Conservation (phyloP, 257 asterid species). For the Solanum etuberosum region DNA sequence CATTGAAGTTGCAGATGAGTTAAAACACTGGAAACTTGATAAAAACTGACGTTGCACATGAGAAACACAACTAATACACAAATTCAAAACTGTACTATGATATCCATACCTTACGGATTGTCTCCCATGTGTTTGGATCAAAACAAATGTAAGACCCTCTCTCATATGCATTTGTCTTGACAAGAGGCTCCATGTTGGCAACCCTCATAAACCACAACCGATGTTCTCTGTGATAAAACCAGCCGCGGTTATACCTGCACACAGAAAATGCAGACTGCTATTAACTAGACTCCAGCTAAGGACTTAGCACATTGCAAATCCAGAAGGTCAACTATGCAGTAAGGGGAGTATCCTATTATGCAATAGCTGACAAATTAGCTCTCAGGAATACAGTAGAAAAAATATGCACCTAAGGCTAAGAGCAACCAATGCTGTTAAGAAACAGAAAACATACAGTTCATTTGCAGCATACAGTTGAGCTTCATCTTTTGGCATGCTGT, state of each 20-base stretch:
- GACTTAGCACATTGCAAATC: not conserved
- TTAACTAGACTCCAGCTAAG: not conserved
- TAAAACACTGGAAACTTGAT: not conserved
- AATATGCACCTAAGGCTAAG: not conserved
- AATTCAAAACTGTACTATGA: not conserved
- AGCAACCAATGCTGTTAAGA: not conserved
- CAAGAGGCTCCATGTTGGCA: conserved; percentile 59
- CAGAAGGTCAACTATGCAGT: not conserved
- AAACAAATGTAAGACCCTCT: conserved; percentile 60
- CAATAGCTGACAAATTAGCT: not conserved
- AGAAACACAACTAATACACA: not conserved
- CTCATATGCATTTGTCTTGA: conserved; percentile 49
- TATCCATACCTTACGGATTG: conserved; percentile 52
- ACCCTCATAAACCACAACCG: conserved; percentile 60
- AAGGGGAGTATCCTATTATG: not conserved
- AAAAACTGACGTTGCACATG: not conserved
- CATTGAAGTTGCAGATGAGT: not conserved
- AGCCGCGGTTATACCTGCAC: conserved; percentile 59
- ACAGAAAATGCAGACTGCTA: not conserved
- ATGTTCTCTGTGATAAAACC: conserved; percentile 74
- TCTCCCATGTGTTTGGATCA: conserved; percentile 73
- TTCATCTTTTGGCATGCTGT: conserved; percentile 91
- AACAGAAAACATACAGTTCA: conserved; percentile 55
- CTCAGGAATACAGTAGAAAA: not conserved
- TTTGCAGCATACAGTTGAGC: conserved; percentile 82